Percentiles rank a stretch among this genome's conserved stretches.
Evolutionary conservation across 129 eudicot genomes (phyloP).

Genomic region (Artemisia tridentata): DNA sequence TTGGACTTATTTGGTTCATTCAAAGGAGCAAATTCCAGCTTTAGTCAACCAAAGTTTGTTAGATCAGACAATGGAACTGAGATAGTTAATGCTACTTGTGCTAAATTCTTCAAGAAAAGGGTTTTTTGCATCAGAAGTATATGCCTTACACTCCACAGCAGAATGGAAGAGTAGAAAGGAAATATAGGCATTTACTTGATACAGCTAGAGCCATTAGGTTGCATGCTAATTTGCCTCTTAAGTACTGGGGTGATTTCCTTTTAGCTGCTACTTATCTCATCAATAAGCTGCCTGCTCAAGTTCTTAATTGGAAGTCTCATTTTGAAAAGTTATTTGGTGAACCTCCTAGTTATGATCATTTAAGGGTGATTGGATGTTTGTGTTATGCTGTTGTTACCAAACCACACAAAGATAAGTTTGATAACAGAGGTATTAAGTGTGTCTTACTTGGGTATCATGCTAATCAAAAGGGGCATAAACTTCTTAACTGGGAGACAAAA

Average conservation of each 20-base stretch:
- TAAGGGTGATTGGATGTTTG: background rate
- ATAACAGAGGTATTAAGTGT: background rate
- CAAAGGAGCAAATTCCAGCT: background rate
- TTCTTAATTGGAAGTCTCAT: background rate
- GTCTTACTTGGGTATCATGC: background rate
- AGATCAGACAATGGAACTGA: too few species aligned
- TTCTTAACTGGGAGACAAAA: background rate
- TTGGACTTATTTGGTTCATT: background rate
- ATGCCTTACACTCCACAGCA: background rate
- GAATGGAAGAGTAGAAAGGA: background rate
- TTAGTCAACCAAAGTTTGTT: background rate
- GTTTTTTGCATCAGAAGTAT: background rate
- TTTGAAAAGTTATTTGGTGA: background rate
- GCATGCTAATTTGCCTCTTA: background rate
- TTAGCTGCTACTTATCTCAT: too few species aligned
- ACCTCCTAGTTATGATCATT: background rate
- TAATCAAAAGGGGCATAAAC: background rate
- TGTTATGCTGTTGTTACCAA: too few species aligned
- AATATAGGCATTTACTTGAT: background rate
- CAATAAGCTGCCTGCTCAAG: background rate
- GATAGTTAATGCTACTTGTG: background rate
- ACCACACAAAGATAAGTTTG: background rate
- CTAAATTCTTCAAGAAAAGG: background rate
- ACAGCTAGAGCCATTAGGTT: background rate
- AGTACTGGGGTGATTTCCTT: background rate